Percentiles rank a stretch among this genome's conserved stretches.
phyloP scores from a whole-genome alignment of 345 rosid species.

The Cardamine resedifolia region DNA sequence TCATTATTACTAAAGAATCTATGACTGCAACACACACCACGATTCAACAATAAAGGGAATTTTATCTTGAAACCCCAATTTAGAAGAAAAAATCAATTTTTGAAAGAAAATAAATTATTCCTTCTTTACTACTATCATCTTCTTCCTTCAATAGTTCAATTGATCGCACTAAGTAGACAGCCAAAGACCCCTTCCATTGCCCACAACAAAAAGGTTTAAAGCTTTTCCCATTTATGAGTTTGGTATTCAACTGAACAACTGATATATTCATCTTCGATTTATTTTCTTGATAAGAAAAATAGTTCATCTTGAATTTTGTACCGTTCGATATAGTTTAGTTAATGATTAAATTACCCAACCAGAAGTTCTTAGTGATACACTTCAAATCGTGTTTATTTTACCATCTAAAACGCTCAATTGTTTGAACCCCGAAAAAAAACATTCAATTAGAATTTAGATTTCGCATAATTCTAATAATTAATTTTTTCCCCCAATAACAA shows the following conservation, averaged over 20 bases:
- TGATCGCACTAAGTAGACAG: constrained; percentile 4
- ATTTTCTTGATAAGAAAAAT: not conserved
- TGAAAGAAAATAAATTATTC: not conserved
- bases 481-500: no score
- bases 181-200: not conserved
- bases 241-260: not conserved
- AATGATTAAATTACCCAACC: not conserved
- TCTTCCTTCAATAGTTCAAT: not conserved
- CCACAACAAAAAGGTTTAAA: not conserved
- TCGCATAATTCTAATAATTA: no score
- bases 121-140: not conserved
- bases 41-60: constrained; percentile 10
- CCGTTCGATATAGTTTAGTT: no score
- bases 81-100: not conserved
- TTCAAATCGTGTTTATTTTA: no score
- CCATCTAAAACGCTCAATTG: not conserved
- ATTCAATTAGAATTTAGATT: no score
- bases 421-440: no score
- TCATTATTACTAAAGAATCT: constrained; percentile 22
- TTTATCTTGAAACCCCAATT: constrained; percentile 4
- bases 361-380: not conserved
- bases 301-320: not conserved
- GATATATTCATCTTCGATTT: not conserved
- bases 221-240: not conserved
- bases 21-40: constrained; percentile 19